phyloP scores from a whole-genome alignment of 2,329 filamentous ascomycete genomes.

The Huntiella moniliformis region DNA sequence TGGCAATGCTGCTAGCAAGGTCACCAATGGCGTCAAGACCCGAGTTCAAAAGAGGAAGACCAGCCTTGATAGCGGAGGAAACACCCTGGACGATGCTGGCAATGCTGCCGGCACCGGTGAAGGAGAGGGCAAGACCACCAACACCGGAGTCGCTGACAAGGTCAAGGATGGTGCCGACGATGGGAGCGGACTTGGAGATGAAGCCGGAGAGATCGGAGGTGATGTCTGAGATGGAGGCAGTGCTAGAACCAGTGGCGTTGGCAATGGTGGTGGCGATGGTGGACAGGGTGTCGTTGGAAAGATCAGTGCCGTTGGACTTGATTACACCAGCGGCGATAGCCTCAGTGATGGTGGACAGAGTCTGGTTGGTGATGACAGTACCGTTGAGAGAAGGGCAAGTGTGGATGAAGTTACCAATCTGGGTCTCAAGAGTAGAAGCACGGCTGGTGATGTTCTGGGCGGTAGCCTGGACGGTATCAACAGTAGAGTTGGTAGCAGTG shows the following conservation, averaged over 20 bases:
- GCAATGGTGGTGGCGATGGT: background rate
- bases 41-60: no score
- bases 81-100: background rate
- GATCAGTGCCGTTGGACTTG: no score
- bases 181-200: background rate
- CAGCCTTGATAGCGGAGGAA: background rate
- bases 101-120: background rate
- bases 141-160: background rate
- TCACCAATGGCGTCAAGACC: background rate
- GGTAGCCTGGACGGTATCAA: background rate
- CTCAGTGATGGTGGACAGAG: no score
- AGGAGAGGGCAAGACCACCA: background rate
- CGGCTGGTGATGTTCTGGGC: no score
- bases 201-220: background rate
- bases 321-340: no score
- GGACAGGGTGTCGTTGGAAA: accelerated
- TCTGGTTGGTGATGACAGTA: no score
- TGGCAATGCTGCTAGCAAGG: background rate
- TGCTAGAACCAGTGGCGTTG: background rate
- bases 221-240: background rate
- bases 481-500: background rate
- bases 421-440: background rate
- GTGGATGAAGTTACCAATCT: no score
- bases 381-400: no score
- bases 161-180: background rate